Conservation (phyloP, 2,329 filamentous ascomycete species). For the Coniochaeta sp. region DNA sequence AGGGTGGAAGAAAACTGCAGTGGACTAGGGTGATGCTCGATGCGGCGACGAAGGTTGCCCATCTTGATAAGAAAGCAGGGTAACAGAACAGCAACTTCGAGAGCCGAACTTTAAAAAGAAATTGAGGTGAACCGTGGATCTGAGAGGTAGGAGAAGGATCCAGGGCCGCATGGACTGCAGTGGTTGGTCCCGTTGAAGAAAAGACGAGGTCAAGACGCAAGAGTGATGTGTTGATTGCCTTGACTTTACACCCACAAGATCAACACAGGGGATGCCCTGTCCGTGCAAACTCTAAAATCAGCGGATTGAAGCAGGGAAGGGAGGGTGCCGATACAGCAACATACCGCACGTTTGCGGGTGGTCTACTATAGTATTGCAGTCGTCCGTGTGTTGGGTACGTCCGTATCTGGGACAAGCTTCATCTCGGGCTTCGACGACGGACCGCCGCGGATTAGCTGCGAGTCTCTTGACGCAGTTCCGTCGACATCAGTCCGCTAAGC, state of each 20-base stretch:
- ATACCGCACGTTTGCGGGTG: neutral
- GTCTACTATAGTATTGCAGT: neutral
- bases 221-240: neutral
- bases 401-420: neutral
- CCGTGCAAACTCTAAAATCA: neutral
- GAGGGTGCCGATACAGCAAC: neutral
- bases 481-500: neutral
- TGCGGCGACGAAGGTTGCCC: neutral
- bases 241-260: neutral
- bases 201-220: neutral
- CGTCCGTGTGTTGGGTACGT: neutral
- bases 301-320: neutral
- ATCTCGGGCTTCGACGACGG: neutral
- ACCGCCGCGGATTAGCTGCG: neutral
- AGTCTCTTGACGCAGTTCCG: neutral
- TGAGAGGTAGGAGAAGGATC: too few species aligned
- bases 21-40: neutral
- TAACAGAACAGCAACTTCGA: neutral
- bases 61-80: neutral
- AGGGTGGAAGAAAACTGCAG: neutral
- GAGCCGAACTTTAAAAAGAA: neutral
- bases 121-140: too few species aligned
- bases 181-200: neutral
- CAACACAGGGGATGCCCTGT: neutral
- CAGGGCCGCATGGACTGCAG: too few species aligned